Evolutionary conservation across 306 rosid genomes (phyloP), one percentile per base, ranked within the genome.

Genomic region (Rosa multiflora): DNA sequence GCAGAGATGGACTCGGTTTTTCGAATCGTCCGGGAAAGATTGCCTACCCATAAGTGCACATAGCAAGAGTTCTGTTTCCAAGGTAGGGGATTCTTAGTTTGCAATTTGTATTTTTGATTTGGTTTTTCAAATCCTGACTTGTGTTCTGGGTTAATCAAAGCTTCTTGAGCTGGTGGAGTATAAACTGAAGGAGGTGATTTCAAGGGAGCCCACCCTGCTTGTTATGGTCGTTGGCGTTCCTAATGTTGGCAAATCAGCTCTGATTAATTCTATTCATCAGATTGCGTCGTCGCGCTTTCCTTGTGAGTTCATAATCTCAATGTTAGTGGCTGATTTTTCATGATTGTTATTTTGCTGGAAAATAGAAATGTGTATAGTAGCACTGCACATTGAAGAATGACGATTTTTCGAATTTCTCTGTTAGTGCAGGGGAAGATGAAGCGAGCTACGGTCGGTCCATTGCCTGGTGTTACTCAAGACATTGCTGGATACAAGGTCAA

Each of bases 141-240:
- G 62, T 71, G 51, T 26, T 18, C 15, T 14, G 48, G 55, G 63
- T 56, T 71, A 21, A 78, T 9, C 44, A 42, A 47, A 89, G 96
- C 96, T 94, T 89, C 87, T 94, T 5, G 92, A 90, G 71, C 82
- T 94, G 17, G 97, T 90, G 73, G 97, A 90, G 92, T 75, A 89
- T 63, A 94, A 92, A 75, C 48, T 94, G 76, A 94, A 86, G 88
- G 98, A 94, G 86, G 91, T 59, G 51, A 92, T 94, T 81, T 82
- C 73, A 0, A 90, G 81, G 86, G 98, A 94, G 58, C 94, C 98
- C 51, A 94, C 97, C 13, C 89, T 94, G 46, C 97, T 94, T 81
- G 97, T 94, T 51, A 89, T 94, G 98, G 98, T 92, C 73, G 88
- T 89, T 82, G 98, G 98, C 56, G 98, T 90, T 87, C 98, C 98